Conservation (phyloP, 352 stramenopile genomes). For the Thalassiosira allenii region DNA sequence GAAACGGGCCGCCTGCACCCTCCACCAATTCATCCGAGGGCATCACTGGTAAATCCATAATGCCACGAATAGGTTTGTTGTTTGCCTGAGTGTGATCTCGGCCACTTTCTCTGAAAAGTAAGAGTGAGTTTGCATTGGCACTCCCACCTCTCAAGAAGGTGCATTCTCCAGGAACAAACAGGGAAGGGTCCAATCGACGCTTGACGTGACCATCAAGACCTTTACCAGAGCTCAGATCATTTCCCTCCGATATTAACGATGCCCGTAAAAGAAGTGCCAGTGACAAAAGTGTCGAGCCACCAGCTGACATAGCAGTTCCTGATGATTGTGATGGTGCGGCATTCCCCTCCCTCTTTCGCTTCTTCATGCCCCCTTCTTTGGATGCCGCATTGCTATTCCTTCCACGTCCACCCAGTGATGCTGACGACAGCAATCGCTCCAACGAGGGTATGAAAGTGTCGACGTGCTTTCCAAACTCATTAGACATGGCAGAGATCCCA, state of each 20-base stretch:
- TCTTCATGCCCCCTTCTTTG: conserved; percentile 44
- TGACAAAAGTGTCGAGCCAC: conserved; percentile 52
- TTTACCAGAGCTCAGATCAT: not conserved
- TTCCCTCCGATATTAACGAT: conserved; percentile 35
- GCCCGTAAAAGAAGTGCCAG: conserved; percentile 50
- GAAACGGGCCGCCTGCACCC: not conserved
- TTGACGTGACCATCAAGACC: not conserved
- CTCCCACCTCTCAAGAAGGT: conserved; percentile 52
- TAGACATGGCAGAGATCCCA: conserved; percentile 34
- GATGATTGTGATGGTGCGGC: not conserved
- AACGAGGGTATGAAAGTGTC: conserved; percentile 54
- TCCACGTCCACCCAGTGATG: conserved; percentile 46
- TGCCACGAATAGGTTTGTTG: conserved; percentile 23
- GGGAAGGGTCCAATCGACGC: conserved; percentile 43
- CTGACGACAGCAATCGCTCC: conserved; percentile 49
- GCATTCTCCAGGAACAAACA: conserved; percentile 51
- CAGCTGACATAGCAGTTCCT: conserved; percentile 21
- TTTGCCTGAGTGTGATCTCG: conserved; percentile 1
- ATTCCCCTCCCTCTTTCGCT: conserved; percentile 52
- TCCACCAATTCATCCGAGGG: conserved; percentile 24
- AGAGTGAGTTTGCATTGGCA: conserved; percentile 47
- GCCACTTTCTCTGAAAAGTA: conserved; percentile 43
- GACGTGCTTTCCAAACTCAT: conserved; percentile 48
- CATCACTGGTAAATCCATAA: conserved; percentile 55
- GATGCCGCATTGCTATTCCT: conserved; percentile 23